Base-by-base conservation (phyloP, 176 grass and related monocot genomes). In the Zoysia pacifica region DNA sequence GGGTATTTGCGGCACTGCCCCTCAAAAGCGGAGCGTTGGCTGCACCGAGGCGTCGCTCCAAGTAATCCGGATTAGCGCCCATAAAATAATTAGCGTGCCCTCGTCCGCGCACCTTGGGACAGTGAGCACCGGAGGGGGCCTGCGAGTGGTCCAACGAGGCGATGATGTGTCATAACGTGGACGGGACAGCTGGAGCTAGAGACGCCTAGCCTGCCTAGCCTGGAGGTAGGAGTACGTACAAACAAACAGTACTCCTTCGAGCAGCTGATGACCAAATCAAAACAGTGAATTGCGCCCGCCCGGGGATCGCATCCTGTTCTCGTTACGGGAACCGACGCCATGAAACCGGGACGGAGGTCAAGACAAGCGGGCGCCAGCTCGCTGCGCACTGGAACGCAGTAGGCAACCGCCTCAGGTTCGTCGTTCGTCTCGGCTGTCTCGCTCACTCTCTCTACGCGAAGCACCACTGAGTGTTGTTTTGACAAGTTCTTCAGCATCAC, bases 1-100 rank as follows among this genome's bases (percentile, higher is more conserved):
- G 62, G 76, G 37, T 67, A 67, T 79, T 79, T 79, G 48, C 76
- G 76, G 11, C 9, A 79, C 9, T 79, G 76, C 63, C 72, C 62
- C 16, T 36, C 4, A 60, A 45, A 7, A 41, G 4, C 6, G 67
- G 9, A 18, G 43, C 5, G 67, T n/a, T 69, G 18, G 50, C 51
- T 11, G 35, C 50, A 20, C 9, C 5, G 16, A 9, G 10, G 10
- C 56, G 0, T 36, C 2, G 73, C 42, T 76, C 75, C 46, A 65
- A 64, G 75, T 38, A 50, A n/a, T 11, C 28, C 0, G 75, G 75
- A 64, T 65, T 50, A 77, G 59, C 2, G 43, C 56, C 35, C 2
- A 9, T 43, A 56, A 48, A 37, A 15, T 20, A 42, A 58, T 58
- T n/a, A 18, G 2, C 11, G 16, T 3, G 48, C 9, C 7, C 38